Percentiles rank a stretch among this genome's conserved stretches.
These are phyloP conservation scores for Yamadazyma atmosphaerica DNA, from an alignment of 1,139 yeast genomes.

Conservation along the genomic window DNA sequence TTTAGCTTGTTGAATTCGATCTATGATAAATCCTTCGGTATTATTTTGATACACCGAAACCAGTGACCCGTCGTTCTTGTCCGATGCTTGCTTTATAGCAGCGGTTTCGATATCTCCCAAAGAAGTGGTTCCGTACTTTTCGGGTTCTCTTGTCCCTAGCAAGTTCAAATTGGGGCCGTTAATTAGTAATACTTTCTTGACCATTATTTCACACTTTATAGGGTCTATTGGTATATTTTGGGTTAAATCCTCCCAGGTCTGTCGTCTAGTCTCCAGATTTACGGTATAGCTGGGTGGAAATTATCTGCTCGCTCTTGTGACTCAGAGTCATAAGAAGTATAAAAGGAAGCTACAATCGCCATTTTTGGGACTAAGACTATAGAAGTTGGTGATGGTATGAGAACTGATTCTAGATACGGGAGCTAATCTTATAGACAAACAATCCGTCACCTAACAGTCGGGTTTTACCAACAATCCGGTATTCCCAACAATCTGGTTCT, in stretches of 20 bases:
- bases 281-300: conserved; percentile 1
- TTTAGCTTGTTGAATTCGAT: conserved; percentile 47
- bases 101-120: conserved; percentile 41
- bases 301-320: conserved; percentile 2
- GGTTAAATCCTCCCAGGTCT: too few species aligned
- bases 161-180: conserved; percentile 52
- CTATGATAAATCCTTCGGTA: conserved; percentile 49
- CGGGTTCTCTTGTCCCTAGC: conserved; percentile 51
- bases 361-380: neutral
- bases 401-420: too few species aligned
- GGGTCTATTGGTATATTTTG: neutral
- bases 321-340: neutral
- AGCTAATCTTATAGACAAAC: too few species aligned
- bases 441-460: too few species aligned
- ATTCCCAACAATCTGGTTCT: too few species aligned
- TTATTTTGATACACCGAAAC: conserved; percentile 40
- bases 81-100: conserved; percentile 35
- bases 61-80: conserved; percentile 30
- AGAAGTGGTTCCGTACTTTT: conserved; percentile 49
- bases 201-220: conserved; percentile 24
- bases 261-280: neutral
- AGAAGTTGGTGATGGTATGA: too few species aligned
- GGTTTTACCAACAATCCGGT: too few species aligned
- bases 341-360: neutral
- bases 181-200: conserved; percentile 40